Evolutionary conservation across 2,329 filamentous ascomycete genomes (phyloP), one percentile per base, ranked within the genome.

Genomic region (Colletotrichum caudatum): DNA sequence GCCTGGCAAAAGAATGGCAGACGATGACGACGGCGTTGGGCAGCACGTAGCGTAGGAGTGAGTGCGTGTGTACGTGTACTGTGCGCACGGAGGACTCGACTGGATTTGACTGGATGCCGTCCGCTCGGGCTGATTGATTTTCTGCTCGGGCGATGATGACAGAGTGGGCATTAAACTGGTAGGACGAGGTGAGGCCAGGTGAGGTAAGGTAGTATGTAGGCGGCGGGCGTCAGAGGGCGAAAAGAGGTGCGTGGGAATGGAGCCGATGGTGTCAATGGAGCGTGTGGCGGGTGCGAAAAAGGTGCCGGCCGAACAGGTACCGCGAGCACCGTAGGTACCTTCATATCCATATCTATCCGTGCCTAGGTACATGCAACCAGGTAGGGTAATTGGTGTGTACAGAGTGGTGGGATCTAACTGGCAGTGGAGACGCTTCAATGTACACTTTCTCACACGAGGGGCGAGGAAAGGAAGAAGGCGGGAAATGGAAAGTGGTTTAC

Each of bases 11-110:
- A 37, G 48, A 56, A 54, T 39, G 69, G 51, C 53, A 54, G 65
- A 61, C 65, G 65, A 71, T 71, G 69, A 71, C 59, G 69, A 71
- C 59, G 69, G 69, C 44, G 64, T 61, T 46, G 35, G 14, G 39
- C 37, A 12, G 37, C 39, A 41, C 39, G 39, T 18, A 41, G 14
- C 4, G 39, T 14, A 14, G 16, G 39, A 18, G 39, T 16, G 39
- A 16, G 58, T 23, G 41, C 6, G 58, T 23, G 35, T 11, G 16
- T 14, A 14, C n/a, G 54, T 29, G 44, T 64, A 59, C 66, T 58
- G 37, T 63, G 65, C 53, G 65, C 37, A 46, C n/a, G 46, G 33
- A 37, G 59, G 59, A 29, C 29, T 0, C 3, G 33, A 16, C 39
- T 41, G 37, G 37, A 29, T 29, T 3, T 29, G 29, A 61, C 44